A percentile compares a stretch with the other conserved stretches of the same genome.
phyloP scores from a whole-genome alignment of 140 eudicot species.

The Flaveria floridana region DNA sequence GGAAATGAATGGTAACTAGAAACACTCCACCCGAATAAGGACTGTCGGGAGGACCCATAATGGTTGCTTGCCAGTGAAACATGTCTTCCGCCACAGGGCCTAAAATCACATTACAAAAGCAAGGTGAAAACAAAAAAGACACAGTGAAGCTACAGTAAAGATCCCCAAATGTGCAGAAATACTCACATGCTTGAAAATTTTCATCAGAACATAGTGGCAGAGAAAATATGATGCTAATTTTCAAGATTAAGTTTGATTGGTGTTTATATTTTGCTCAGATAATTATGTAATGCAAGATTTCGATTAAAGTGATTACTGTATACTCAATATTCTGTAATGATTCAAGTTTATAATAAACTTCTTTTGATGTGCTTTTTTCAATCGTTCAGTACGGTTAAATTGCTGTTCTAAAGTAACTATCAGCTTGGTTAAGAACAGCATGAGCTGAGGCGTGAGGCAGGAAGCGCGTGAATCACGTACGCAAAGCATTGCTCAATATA shows the following conservation, averaged over 20 bases:
- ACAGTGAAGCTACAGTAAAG: not conserved
- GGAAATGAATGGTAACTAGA: slow-evolving; percentile 72
- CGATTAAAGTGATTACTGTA: not conserved
- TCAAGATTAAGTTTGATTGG: not conserved
- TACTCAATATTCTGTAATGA: not conserved
- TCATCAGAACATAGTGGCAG: slow-evolving; percentile 1
- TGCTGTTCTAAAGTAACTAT: not conserved
- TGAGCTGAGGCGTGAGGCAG: too few relatives aligned
- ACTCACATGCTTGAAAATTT: not conserved
- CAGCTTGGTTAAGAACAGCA: not conserved
- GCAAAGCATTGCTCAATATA: too few relatives aligned
- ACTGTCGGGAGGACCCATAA: slow-evolving; percentile 80
- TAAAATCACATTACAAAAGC: slow-evolving; percentile 28
- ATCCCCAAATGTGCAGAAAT: not conserved
- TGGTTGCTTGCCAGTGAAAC: slow-evolving; percentile 90
- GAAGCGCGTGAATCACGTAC: too few relatives aligned
- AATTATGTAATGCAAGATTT: not conserved
- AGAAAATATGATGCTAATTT: not conserved
- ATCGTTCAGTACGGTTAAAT: not conserved
- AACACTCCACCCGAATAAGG: slow-evolving; percentile 81
- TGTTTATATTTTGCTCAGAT: not conserved
- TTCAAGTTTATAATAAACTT: not conserved
- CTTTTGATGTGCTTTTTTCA: not conserved
- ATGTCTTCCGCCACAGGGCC: slow-evolving; percentile 92
- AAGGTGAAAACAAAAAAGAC: not conserved